Conservation (phyloP, 2,329 filamentous ascomycete species). For the Orbilia ellipsospora region DNA sequence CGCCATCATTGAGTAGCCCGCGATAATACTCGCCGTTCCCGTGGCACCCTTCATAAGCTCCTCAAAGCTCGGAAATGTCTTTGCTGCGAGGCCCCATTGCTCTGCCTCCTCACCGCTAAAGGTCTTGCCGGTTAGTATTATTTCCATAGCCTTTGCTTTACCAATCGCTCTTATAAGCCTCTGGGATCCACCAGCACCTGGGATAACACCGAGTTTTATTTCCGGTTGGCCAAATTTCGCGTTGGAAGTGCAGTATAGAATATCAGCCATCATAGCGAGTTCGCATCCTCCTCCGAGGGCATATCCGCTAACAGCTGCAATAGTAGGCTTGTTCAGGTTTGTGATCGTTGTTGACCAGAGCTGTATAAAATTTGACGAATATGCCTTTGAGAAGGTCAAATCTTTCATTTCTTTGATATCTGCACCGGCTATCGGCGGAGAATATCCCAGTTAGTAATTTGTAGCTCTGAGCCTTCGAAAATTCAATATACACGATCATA, state of each 20-base stretch:
- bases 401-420: conserved; percentile 99
- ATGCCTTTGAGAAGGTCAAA: conserved; percentile 87
- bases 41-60: conserved; percentile 83
- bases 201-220: conserved; percentile 92
- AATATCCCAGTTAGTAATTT: background rate
- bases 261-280: conserved; percentile 96
- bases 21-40: conserved; percentile 88
- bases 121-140: conserved; percentile 85
- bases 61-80: conserved; percentile 81
- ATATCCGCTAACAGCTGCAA: conserved; percentile 93
- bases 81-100: conserved; percentile 89
- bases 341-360: conserved; percentile 89
- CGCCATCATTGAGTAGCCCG: conserved; percentile 84
- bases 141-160: conserved; percentile 88
- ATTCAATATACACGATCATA: too few relatives aligned
- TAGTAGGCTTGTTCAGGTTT: conserved; percentile 89
- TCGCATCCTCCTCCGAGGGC: conserved; percentile 96
- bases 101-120: conserved; percentile 87
- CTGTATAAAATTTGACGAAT: conserved; percentile 92
- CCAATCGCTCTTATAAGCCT: conserved; percentile 83
- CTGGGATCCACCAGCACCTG: conserved; percentile 91
- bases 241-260: conserved; percentile 85
- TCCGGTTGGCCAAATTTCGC: conserved; percentile 97
- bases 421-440: conserved; percentile 73
- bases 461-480: background rate